phyloP scores from a whole-genome alignment of 257 asterid species.

The Fraxinus excelsior region DNA sequence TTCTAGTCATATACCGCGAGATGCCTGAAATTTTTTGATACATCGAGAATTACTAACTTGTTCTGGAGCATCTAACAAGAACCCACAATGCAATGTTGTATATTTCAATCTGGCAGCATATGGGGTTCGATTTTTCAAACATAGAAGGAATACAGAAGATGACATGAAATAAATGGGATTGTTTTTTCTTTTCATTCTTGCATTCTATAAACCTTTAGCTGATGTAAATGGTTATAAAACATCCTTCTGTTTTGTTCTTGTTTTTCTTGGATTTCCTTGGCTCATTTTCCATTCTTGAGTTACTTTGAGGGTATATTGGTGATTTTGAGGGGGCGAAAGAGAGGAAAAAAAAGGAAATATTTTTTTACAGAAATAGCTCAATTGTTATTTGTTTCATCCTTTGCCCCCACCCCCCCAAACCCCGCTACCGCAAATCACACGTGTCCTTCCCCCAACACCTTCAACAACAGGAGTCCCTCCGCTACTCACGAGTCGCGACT shows the following conservation, averaged over 20 bases:
- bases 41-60: slow-evolving; percentile 1
- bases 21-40: background rate
- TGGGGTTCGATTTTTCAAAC: background rate
- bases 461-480: background rate
- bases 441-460: background rate
- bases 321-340: background rate
- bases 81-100: slow-evolving; percentile 1
- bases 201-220: background rate
- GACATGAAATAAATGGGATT: background rate
- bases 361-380: too few species aligned
- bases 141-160: background rate
- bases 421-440: background rate
- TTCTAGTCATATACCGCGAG: background rate
- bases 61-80: slow-evolving; percentile 26
- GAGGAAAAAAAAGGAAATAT: too few species aligned
- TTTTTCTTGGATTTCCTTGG: background rate
- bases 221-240: background rate
- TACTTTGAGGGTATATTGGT: background rate
- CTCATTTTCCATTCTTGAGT: background rate
- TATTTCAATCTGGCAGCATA: slow-evolving; percentile 4
- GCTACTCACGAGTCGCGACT: background rate
- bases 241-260: background rate
- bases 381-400: too few species aligned
- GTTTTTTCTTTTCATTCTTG: background rate
- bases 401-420: too few species aligned